Percentiles rank a stretch among this genome's conserved stretches.
These are phyloP conservation scores for Royoungia palumana DNA, from an alignment of 768 basidiomycete species.

Conservation along the genomic window DNA sequence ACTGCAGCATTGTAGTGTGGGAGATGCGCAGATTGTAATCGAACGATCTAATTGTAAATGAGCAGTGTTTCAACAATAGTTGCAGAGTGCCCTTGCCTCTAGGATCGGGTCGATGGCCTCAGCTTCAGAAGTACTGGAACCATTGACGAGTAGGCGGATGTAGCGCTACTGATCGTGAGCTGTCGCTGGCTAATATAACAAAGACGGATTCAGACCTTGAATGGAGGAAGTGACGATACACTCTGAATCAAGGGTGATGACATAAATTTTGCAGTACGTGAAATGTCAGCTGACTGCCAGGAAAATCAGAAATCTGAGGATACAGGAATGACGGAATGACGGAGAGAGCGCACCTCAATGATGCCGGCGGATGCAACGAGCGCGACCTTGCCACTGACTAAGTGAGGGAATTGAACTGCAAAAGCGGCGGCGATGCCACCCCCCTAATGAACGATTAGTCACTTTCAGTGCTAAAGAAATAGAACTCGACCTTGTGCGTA, in stretches of 20 bases:
- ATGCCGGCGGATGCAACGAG: slow-evolving; percentile 70
- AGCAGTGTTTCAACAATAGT: not conserved
- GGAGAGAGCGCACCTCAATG: slow-evolving; percentile 53
- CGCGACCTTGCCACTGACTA: slow-evolving; percentile 61
- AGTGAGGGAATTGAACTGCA: slow-evolving; percentile 64
- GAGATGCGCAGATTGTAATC: slow-evolving; percentile 75
- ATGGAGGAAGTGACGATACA: slow-evolving; percentile 57
- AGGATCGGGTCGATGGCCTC: slow-evolving; percentile 35
- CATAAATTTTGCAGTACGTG: slow-evolving; percentile 74
- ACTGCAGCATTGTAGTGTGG: slow-evolving; percentile 72
- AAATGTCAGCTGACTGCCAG: slow-evolving; percentile 58
- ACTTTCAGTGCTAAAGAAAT: slow-evolving; percentile 4
- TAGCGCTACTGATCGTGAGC: slow-evolving; percentile 39
- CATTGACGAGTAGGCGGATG: slow-evolving; percentile 47
- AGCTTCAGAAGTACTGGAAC: slow-evolving; percentile 20
- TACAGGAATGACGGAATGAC: not conserved
- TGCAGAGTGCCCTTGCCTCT: slow-evolving; percentile 34
- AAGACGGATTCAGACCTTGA: slow-evolving; percentile 44
- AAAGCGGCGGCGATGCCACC: slow-evolving; percentile 74
- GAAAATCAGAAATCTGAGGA: not conserved
- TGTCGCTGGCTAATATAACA: not conserved
- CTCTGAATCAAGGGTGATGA: slow-evolving; percentile 72
- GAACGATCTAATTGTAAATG: slow-evolving; percentile 49
- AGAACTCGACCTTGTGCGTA: slow-evolving; percentile 15
- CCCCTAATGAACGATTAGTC: slow-evolving; percentile 44